These are phyloP conservation scores for Raffaelea albimanens DNA, from an alignment of 2,329 filamentous ascomycete species.

Conservation along the genomic window DNA sequence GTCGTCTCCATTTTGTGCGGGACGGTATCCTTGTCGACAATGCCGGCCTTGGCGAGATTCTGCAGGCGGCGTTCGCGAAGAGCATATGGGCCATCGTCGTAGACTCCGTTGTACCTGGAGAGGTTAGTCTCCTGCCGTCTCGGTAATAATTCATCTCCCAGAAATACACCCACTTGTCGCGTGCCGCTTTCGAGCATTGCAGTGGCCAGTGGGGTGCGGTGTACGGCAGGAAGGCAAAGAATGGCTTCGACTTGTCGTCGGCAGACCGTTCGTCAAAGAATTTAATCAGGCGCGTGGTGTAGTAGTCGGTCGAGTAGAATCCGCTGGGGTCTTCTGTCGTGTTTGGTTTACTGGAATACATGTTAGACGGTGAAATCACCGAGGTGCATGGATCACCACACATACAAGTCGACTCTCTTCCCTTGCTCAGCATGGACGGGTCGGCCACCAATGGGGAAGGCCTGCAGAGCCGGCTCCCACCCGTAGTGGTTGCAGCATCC, in stretches of 20 bases:
- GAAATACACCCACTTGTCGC: slow-evolving; percentile 10
- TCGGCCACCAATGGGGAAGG: slow-evolving; percentile 10
- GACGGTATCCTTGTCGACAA: slow-evolving; percentile 13
- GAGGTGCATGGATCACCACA: no score
- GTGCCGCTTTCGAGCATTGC: slow-evolving; percentile 25
- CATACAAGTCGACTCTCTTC: slow-evolving; percentile 7
- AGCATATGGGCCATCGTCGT: slow-evolving; percentile 50
- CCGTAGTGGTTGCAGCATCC: slow-evolving; percentile 47
- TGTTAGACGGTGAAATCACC: no score
- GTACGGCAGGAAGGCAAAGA: slow-evolving; percentile 53
- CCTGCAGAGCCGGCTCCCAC: slow-evolving; percentile 31
- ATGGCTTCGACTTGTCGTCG: slow-evolving; percentile 28
- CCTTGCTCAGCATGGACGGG: slow-evolving; percentile 16
- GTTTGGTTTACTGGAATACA: slow-evolving; percentile 12
- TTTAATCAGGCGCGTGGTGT: slow-evolving; percentile 39
- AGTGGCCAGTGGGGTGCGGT: slow-evolving; percentile 56
- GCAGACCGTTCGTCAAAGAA: slow-evolving; percentile 38
- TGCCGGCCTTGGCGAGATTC: slow-evolving; percentile 17
- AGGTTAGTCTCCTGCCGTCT: no score
- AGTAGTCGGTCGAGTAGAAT: slow-evolving; percentile 45
- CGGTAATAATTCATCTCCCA: slow-evolving; percentile 4
- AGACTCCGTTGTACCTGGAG: slow-evolving; percentile 20
- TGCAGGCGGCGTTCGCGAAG: slow-evolving; percentile 43
- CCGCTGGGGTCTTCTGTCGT: slow-evolving; percentile 27
- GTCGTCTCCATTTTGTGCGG: slow-evolving; percentile 16